Evolutionary conservation across 306 rosid species (phyloP).

Genomic region (Pueraria montana): DNA sequence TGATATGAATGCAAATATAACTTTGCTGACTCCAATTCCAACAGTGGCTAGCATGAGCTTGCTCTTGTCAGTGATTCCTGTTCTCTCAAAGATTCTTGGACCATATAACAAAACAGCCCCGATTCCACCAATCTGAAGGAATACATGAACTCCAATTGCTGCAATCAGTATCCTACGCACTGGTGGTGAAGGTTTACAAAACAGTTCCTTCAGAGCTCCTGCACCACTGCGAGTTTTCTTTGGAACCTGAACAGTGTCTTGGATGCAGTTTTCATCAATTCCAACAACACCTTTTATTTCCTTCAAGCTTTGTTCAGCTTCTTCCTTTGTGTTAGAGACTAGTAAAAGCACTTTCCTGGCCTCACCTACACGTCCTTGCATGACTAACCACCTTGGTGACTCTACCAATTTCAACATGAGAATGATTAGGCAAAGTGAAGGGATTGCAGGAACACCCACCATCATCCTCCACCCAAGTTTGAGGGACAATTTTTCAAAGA

Average conservation of each 20-base stretch:
- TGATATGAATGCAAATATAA: constrained; percentile 47
- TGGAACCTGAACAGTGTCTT: constrained; percentile 46
- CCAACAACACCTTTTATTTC: constrained; percentile 71
- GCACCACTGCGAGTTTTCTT: constrained; percentile 24
- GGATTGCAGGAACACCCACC: constrained; percentile 63
- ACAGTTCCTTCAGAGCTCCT: constrained; percentile 62
- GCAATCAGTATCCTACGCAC: constrained; percentile 70
- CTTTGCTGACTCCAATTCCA: constrained; percentile 65
- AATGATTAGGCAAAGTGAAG: constrained; percentile 58
- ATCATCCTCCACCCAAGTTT: constrained; percentile 79
- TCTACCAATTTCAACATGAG: constrained; percentile 64
- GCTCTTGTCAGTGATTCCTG: constrained; percentile 61
- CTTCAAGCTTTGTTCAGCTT: constrained; percentile 60
- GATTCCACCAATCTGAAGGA: constrained; percentile 58
- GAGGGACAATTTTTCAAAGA: constrained; percentile 56
- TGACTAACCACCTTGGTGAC: constrained; percentile 81
- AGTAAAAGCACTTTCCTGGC: constrained; percentile 53
- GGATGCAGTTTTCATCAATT: constrained; percentile 47
- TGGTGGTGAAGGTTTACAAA: constrained; percentile 54
- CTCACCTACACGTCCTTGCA: constrained; percentile 73
- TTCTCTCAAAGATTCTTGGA: constrained; percentile 69
- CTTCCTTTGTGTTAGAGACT: constrained; percentile 59
- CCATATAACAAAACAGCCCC: constrained; percentile 63
- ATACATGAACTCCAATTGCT: constrained; percentile 64
- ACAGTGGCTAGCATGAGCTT: constrained; percentile 61